Evolutionary conservation across 208 protist species (phyloP).

Genomic region (Plasmodiophora brassicae): DNA sequence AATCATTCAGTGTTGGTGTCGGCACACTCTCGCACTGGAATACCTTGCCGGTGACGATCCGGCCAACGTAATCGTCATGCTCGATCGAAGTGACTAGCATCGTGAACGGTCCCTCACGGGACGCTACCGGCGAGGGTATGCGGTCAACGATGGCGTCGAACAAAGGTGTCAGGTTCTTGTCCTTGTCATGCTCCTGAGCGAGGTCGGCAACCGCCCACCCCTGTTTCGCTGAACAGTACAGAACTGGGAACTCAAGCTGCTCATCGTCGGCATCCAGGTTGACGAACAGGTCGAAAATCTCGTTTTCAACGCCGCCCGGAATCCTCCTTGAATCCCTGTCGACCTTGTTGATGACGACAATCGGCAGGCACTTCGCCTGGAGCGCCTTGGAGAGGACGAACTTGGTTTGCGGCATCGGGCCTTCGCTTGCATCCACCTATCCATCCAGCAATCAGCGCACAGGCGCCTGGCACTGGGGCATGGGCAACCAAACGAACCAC

Average conservation of each 20-base stretch:
- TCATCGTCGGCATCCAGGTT: conserved; percentile 70
- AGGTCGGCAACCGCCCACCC: not conserved
- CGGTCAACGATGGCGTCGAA: not conserved
- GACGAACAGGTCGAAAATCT: conserved; percentile 27
- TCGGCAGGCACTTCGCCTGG: conserved; percentile 76
- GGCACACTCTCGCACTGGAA: not conserved
- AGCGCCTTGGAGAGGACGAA: conserved; percentile 95
- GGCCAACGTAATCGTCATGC: not conserved
- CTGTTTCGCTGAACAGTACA: conserved; percentile 64
- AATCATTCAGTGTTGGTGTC: not conserved
- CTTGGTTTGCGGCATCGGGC: conserved; percentile 90
- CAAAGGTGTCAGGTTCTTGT: not conserved
- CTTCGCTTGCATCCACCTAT: conserved; percentile 77
- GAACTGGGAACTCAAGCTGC: conserved; percentile 86
- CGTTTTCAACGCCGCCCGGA: not conserved
- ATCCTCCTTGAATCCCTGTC: conserved; percentile 64
- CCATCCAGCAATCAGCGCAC: not conserved
- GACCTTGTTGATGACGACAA: conserved; percentile 96
- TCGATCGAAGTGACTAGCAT: conserved; percentile 19
- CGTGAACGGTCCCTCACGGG: not conserved
- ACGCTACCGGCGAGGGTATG: not conserved
- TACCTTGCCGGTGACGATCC: conserved; percentile 10
- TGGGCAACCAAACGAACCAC: not conserved
- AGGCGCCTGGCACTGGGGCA: not conserved
- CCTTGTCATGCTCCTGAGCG: not conserved